These are phyloP conservation scores for Fragilariopsis cylindrus DNA, from an alignment of 108 stramenopile species.

Conservation along the genomic window DNA sequence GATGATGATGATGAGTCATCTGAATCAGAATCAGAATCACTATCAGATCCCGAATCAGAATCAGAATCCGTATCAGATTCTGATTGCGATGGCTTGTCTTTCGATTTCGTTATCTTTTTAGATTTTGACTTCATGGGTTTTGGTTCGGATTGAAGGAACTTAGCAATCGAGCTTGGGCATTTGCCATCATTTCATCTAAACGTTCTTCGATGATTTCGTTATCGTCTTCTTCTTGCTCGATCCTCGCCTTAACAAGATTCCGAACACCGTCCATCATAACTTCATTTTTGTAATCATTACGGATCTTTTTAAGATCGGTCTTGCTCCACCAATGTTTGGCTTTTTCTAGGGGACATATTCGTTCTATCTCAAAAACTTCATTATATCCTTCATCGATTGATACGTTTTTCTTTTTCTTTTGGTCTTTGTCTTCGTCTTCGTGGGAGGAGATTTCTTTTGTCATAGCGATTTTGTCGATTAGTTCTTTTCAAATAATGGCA, in stretches of 20 bases:
- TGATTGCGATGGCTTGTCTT: neutral
- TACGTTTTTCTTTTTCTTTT: neutral
- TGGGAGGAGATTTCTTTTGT: no score
- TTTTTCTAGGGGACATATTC: neutral
- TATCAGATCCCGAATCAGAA: neutral
- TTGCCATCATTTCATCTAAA: slow-evolving; percentile 9
- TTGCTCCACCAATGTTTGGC: slow-evolving; percentile 8
- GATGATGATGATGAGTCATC: neutral
- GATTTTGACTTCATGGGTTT: neutral
- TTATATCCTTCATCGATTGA: neutral
- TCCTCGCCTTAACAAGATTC: neutral
- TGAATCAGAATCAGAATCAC: neutral
- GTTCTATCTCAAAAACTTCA: neutral
- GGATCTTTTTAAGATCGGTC: neutral
- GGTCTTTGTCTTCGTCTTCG: no score
- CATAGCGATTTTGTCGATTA: no score
- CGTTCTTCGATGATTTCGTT: slow-evolving; percentile 4
- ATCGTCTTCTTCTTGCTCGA: slow-evolving; percentile 8
- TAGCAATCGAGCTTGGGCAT: neutral
- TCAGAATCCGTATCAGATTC: neutral
- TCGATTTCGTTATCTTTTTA: neutral
- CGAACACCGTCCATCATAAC: slow-evolving; percentile 6
- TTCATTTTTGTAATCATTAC: slow-evolving; percentile 9
- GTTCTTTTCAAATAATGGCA: no score
- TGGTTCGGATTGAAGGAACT: neutral